These are phyloP conservation scores for Chaetomium fimeti DNA, from an alignment of 495 filamentous ascomycete genomes.

Conservation along the genomic window DNA sequence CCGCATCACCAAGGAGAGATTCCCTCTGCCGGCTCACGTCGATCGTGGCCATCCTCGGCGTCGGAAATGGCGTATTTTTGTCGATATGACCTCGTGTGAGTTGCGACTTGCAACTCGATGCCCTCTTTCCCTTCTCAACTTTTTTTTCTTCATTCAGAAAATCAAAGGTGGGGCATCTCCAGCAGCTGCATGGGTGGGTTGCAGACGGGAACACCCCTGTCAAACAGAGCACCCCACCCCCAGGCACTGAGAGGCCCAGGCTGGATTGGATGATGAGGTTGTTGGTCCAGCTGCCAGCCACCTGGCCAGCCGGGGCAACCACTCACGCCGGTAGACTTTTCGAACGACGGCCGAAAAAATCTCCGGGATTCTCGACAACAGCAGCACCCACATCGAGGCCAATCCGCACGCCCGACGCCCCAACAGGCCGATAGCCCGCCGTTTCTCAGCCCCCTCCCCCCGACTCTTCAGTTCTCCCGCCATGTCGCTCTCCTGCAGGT, in stretches of 20 bases:
- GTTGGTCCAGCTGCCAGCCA: constrained; percentile 25
- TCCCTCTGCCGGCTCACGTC: constrained; percentile 44
- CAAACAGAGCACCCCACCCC: background rate
- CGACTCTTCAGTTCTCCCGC: constrained; percentile 1
- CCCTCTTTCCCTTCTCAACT: constrained; percentile 27
- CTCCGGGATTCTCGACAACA: constrained; percentile 26
- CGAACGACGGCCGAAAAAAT: constrained; percentile 33
- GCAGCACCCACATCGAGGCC: constrained; percentile 24
- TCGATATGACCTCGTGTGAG: background rate
- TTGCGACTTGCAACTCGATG: constrained; percentile 7
- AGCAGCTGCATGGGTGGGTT: constrained; percentile 11
- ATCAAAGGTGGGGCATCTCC: constrained; percentile 31
- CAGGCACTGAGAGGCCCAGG: background rate
- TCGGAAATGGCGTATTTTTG: constrained; percentile 21
- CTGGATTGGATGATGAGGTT: constrained; percentile 28
- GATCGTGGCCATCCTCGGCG: constrained; percentile 44
- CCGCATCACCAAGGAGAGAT: constrained; percentile 40
- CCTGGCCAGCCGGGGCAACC: constrained; percentile 16
- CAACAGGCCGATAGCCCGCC: constrained; percentile 9
- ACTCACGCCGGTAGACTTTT: constrained; percentile 33
- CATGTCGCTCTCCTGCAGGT: constrained; percentile 61
- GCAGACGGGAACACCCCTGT: constrained; percentile 16
- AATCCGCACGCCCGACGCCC: constrained; percentile 16
- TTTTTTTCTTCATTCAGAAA: constrained; percentile 36
- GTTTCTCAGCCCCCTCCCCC: constrained; percentile 7